phyloP scores from a whole-genome alignment of 2,329 filamentous ascomycete genomes.

The Pseudocercospora musae region DNA sequence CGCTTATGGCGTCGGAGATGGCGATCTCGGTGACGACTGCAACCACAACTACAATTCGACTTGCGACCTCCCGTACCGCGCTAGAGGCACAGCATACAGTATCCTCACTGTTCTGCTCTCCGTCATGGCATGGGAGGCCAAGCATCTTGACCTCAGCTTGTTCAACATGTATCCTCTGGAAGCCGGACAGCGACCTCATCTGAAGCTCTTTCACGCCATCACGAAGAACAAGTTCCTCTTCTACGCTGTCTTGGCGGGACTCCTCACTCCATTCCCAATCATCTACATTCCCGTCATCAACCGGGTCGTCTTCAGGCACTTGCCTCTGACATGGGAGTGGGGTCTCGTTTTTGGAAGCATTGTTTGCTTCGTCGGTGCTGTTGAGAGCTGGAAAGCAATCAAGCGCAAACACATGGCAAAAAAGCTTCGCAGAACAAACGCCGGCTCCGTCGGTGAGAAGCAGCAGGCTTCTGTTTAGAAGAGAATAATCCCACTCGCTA shows the following conservation, averaged over 20 bases:
- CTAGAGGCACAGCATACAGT: constrained; percentile 45
- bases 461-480: constrained; percentile 2
- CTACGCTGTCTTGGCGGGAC: constrained; percentile 42
- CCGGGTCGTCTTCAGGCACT: constrained; percentile 45
- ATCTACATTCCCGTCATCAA: constrained; percentile 48
- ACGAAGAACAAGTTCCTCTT: constrained; percentile 42
- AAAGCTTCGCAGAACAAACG: background rate
- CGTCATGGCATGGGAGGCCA: constrained; percentile 49
- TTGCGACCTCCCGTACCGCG: constrained; percentile 44
- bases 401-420: constrained; percentile 34
- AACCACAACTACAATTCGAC: constrained; percentile 44
- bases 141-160: constrained; percentile 43
- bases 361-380: constrained; percentile 40
- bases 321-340: constrained; percentile 46
- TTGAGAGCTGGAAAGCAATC: constrained; percentile 47
- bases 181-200: constrained; percentile 21
- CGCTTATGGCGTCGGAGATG: constrained; percentile 43
- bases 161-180: constrained; percentile 45
- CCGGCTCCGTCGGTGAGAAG: constrained; percentile 2
- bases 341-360: constrained; percentile 42
- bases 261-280: constrained; percentile 44
- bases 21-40: constrained; percentile 43
- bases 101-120: constrained; percentile 45
- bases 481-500: background rate
- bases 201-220: constrained; percentile 36